Base-by-base conservation (phyloP, 495 filamentous ascomycete species). In the Trichoderma orchidacearum region DNA sequence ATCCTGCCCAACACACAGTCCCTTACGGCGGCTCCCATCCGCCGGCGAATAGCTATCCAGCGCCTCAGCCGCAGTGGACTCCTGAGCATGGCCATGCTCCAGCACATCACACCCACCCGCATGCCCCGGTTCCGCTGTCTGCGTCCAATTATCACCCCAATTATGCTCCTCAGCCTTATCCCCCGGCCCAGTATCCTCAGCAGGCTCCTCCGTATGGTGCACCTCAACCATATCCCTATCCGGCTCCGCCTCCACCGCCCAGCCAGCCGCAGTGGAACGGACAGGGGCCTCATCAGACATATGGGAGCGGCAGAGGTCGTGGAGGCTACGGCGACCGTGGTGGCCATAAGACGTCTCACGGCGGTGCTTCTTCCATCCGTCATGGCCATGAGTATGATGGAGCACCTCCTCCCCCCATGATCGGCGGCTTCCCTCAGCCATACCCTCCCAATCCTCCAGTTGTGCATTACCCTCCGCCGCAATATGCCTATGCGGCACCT, bases 341-440 rank as follows among this genome's bases (percentile, higher is more conserved):
- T 25, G 68, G 64, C 2, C 63, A 66, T 54, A 77, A 75, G 58
- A 70, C 74, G 15, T 70, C 75, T 45, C 65, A 82, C 56, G 80
- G 85, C 56, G 80, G 85, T 75, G 79, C 75, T 1, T 76, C 79
- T 31, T 79, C 79, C 0, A 75, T 83, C 59, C 75, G 74, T 25
- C 41, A 48, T 23, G 11, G 41, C 41, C 41, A 48, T 27, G 41
- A 48, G 7, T 48, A 48, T 48, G 41, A 48, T 7, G 41, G 8
- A 13, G 28, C 51, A 31, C 65, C 70, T 23, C 68, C 70, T 62
- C 74, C n/a, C n/a, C n/a, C 71, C 64, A 77, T 76, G 65, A 63
- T 70, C 56, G 68, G 72, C 65, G 69, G 68, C 25, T 73, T 78
- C 50, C 66, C 69, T 18, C 30, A 34, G 30, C 18, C 30, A 25